These are phyloP conservation scores for Suillus hirtellus DNA, from an alignment of 768 basidiomycete genomes.

Conservation along the genomic window DNA sequence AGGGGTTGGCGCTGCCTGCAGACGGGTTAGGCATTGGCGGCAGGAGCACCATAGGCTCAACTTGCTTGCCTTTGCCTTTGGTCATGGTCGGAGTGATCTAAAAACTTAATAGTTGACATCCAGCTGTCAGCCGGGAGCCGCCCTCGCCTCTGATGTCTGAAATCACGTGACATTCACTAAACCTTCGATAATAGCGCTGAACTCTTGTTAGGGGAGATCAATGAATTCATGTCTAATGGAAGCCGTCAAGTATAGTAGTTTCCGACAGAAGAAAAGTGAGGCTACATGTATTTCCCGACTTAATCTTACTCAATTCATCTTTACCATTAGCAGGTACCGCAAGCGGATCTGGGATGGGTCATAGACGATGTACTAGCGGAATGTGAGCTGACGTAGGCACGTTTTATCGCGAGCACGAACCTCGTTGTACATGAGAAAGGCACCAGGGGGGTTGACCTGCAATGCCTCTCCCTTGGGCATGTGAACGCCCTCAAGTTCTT, in stretches of 20 bases:
- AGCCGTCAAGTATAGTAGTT: neutral
- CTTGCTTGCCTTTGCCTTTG: conserved; percentile 33
- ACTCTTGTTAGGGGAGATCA: neutral
- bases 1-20: conserved; percentile 69
- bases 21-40: conserved; percentile 52
- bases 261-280: neutral
- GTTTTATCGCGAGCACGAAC: conserved; percentile 31
- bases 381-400: conserved; percentile 2
- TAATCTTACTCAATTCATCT: conserved; percentile 33
- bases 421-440: conserved; percentile 55
- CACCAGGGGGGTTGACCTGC: conserved; percentile 30
- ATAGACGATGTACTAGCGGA: conserved; percentile 60
- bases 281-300: neutral
- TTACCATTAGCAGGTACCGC: conserved; percentile 58
- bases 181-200: too few species aligned
- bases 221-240: neutral
- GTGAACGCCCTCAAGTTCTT: conserved; percentile 50
- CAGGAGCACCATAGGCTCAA: conserved; percentile 23
- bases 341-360: conserved; percentile 56
- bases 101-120: neutral
- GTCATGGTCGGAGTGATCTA: conserved; percentile 23
- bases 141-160: neutral
- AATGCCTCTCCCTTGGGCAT: conserved; percentile 59
- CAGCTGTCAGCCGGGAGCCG: neutral
- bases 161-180: neutral